Conservation (phyloP, 2,329 filamentous ascomycete species). For the Raffaelea albimanens region DNA sequence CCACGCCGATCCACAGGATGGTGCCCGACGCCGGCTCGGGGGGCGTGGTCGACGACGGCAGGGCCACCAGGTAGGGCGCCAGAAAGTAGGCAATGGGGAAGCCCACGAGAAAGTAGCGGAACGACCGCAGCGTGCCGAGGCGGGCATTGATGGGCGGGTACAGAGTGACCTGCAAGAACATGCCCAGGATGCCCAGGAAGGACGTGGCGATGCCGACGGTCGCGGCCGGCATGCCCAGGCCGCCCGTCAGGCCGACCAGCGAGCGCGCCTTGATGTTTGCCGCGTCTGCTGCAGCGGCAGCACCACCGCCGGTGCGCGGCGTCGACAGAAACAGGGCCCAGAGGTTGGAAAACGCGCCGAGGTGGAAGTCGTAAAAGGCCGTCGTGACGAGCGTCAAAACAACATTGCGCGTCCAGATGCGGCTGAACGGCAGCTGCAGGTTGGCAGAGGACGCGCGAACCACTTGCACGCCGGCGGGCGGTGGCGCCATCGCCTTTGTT, state of each 20-base stretch:
- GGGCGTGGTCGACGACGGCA: conserved; percentile 39
- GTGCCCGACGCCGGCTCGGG: conserved; percentile 35
- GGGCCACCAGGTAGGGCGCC: conserved; percentile 55
- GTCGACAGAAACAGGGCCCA: conserved; percentile 63
- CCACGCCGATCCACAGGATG: conserved; percentile 51
- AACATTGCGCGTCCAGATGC: conserved; percentile 38
- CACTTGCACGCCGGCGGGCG: too few species aligned
- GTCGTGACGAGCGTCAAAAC: conserved; percentile 49
- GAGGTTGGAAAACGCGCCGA: conserved; percentile 57
- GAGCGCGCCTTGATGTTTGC: background rate
- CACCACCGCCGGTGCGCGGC: conserved; percentile 35
- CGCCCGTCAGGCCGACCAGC: conserved; percentile 39
- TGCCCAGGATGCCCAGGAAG: conserved; percentile 59
- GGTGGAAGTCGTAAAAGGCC: conserved; percentile 56
- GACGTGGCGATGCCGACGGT: conserved; percentile 62
- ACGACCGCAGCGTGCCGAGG: conserved; percentile 58
- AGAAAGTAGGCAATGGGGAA: conserved; percentile 60
- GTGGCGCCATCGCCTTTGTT: too few species aligned
- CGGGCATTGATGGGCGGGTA: conserved; percentile 57
- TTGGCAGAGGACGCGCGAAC: background rate
- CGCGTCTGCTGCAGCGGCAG: background rate
- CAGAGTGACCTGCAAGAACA: conserved; percentile 57
- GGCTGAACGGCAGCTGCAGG: conserved; percentile 26
- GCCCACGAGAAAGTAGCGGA: conserved; percentile 53
- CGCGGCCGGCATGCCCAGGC: conserved; percentile 56